A percentile compares a stretch with the other conserved stretches of the same genome.
phyloP scores from a whole-genome alignment of 2,329 filamentous ascomycete genomes.

The Cladophialophora immunda region DNA sequence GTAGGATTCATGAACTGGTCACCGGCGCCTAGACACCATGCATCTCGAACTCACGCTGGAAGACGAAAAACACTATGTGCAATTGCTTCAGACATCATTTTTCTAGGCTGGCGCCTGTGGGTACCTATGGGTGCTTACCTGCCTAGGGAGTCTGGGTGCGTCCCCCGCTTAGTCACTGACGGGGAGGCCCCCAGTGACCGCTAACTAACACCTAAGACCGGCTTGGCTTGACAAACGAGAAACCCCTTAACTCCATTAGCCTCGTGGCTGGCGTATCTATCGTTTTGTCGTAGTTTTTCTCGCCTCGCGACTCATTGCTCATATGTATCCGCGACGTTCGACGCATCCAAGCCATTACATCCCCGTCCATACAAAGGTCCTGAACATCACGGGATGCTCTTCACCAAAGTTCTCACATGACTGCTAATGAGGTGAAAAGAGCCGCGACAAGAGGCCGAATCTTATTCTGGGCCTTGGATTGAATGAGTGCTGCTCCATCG shows the following conservation, averaged over 20 bases:
- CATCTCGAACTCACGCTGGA: no score
- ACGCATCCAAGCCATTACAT: not conserved
- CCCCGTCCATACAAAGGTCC: not conserved
- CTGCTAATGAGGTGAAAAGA: constrained; percentile 20
- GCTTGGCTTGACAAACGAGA: not conserved
- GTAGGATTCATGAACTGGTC: not conserved
- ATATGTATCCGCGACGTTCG: not conserved
- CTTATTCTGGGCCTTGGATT: constrained; percentile 24
- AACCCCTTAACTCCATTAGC: not conserved
- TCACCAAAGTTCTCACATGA: not conserved
- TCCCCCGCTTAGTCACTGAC: no score
- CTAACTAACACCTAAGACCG: not conserved
- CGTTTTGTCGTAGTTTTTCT: not conserved
- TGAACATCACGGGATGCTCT: not conserved
- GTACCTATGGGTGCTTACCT: no score
- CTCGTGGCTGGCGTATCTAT: not conserved
- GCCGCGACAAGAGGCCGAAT: constrained; percentile 25
- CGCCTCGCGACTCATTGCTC: not conserved
- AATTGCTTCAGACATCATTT: not conserved
- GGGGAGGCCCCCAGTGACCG: no score
- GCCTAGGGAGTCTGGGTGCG: no score
- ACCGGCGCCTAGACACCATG: not conserved
- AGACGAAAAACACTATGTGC: not conserved
- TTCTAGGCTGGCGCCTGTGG: no score
- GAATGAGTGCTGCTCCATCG: constrained; percentile 20